Evolutionary conservation across 2,329 filamentous ascomycete species (phyloP).

Genomic region (Furcasterigmium sp.): DNA sequence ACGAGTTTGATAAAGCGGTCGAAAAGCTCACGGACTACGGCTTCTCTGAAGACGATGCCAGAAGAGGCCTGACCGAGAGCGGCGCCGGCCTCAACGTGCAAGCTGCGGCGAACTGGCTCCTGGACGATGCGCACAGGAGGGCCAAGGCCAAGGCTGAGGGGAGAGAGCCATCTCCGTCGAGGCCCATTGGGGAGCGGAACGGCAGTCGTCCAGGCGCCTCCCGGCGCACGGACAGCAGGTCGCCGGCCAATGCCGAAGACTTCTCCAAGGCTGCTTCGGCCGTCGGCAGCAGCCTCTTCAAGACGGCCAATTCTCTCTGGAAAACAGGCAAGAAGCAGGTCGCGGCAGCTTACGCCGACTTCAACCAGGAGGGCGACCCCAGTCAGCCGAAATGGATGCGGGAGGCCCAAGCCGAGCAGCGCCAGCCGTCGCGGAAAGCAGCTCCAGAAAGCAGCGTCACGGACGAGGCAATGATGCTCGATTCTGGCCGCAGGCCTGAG

Average conservation of each 20-base stretch:
- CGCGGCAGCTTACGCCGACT: constrained; percentile 85
- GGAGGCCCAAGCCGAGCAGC: constrained; percentile 51
- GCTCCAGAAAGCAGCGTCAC: constrained; percentile 40
- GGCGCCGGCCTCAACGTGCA: constrained; percentile 77
- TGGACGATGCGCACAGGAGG: constrained; percentile 86
- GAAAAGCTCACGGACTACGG: constrained; percentile 93
- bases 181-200: constrained; percentile 26
- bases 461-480: constrained; percentile 75
- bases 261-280: constrained; percentile 76
- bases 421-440: constrained; percentile 15
- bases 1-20: constrained; percentile 67
- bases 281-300: constrained; percentile 78
- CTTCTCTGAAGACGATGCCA: constrained; percentile 80
- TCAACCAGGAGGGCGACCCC: constrained; percentile 65
- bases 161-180: constrained; percentile 33
- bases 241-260: constrained; percentile 60
- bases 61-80: constrained; percentile 72
- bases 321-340: constrained; percentile 91
- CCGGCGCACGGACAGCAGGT: constrained; percentile 42
- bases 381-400: constrained; percentile 95
- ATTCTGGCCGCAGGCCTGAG: constrained; percentile 57
- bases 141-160: constrained; percentile 66
- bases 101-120: constrained; percentile 78
- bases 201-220: constrained; percentile 12
- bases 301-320: constrained; percentile 93